Conservation (phyloP, 805 yeast genomes). For the Candida takata region DNA sequence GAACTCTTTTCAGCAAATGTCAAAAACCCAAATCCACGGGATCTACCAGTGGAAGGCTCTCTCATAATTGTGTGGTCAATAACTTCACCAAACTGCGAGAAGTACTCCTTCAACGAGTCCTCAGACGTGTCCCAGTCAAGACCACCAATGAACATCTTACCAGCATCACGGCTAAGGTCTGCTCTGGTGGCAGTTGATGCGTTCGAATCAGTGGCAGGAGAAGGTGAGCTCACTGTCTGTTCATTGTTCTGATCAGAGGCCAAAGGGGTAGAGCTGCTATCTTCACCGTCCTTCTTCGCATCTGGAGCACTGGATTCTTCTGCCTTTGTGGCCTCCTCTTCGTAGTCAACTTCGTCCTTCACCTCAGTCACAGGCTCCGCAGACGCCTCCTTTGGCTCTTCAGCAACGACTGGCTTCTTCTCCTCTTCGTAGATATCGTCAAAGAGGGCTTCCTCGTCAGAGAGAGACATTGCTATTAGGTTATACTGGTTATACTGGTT, state of each 20-base stretch:
- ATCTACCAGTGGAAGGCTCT: slow-evolving; percentile 77
- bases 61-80: slow-evolving; percentile 89
- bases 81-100: slow-evolving; percentile 83
- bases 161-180: slow-evolving; percentile 62
- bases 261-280: neutral
- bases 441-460: slow-evolving; percentile 90
- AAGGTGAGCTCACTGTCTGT: neutral
- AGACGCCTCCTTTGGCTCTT: slow-evolving; percentile 13
- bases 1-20: slow-evolving; percentile 77
- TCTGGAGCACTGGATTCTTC: slow-evolving; percentile 3
- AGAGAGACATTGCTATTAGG: slow-evolving; percentile 40
- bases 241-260: neutral
- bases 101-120: slow-evolving; percentile 74
- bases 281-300: slow-evolving; percentile 6
- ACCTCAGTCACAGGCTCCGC: slow-evolving; percentile 9
- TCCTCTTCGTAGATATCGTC: slow-evolving; percentile 71
- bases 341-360: slow-evolving; percentile 11
- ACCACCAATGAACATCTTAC: slow-evolving; percentile 95
- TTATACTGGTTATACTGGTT: neutral
- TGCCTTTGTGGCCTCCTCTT: slow-evolving; percentile 8
- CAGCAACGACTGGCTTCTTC: slow-evolving; percentile 21
- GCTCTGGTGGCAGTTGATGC: slow-evolving; percentile 25
- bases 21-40: slow-evolving; percentile 92
- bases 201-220: neutral
- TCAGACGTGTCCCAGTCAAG: slow-evolving; percentile 97